Percentiles rank a stretch among this genome's conserved stretches.
These are phyloP conservation scores for Fusarium tupiense DNA, from an alignment of 2,329 filamentous ascomycete genomes.

Conservation along the genomic window DNA sequence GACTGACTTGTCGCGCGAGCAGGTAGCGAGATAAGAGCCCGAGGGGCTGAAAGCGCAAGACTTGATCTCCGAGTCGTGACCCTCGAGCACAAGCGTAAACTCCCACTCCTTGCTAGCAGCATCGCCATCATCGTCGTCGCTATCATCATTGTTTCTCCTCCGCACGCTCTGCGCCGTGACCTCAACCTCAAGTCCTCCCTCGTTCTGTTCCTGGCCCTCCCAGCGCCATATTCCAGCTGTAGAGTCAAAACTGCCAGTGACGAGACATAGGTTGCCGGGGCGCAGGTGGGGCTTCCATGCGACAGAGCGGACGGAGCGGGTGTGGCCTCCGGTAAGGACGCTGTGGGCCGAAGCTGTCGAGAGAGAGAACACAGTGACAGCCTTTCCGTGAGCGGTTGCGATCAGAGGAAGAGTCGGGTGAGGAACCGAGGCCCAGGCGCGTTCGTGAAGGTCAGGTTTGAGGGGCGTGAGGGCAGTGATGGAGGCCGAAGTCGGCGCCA, in stretches of 20 bases:
- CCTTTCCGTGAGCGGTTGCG: constrained; percentile 88
- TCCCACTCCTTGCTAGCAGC: constrained; percentile 86
- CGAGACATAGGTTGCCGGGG: constrained; percentile 76
- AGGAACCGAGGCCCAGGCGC: constrained; percentile 86
- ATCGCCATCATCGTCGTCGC: constrained; percentile 50
- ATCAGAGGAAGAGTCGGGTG: constrained; percentile 89
- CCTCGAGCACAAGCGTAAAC: constrained; percentile 90
- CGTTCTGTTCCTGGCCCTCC: constrained; percentile 57
- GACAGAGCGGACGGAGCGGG: constrained; percentile 84
- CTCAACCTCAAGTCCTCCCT: constrained; percentile 55
- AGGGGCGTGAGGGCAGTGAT: constrained; percentile 61
- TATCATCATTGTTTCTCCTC: constrained; percentile 34
- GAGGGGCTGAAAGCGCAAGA: constrained; percentile 77
- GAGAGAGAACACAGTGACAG: constrained; percentile 89
- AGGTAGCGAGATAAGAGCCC: constrained; percentile 86
- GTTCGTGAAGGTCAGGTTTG: constrained; percentile 68
- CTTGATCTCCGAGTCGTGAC: constrained; percentile 95
- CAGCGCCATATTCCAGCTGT: constrained; percentile 87
- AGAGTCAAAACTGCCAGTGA: constrained; percentile 93
- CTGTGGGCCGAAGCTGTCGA: constrained; percentile 82
- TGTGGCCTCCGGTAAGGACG: constrained; percentile 85
- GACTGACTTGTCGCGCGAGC: constrained; percentile 89
- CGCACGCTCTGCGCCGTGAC: constrained; percentile 45
- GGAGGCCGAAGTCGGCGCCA: constrained; percentile 41
- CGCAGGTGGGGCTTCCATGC: constrained; percentile 84